A percentile compares a stretch with the other conserved stretches of the same genome.
These are phyloP conservation scores for Clonostachys rhizophaga DNA, from an alignment of 2,329 filamentous ascomycete genomes.

Conservation along the genomic window DNA sequence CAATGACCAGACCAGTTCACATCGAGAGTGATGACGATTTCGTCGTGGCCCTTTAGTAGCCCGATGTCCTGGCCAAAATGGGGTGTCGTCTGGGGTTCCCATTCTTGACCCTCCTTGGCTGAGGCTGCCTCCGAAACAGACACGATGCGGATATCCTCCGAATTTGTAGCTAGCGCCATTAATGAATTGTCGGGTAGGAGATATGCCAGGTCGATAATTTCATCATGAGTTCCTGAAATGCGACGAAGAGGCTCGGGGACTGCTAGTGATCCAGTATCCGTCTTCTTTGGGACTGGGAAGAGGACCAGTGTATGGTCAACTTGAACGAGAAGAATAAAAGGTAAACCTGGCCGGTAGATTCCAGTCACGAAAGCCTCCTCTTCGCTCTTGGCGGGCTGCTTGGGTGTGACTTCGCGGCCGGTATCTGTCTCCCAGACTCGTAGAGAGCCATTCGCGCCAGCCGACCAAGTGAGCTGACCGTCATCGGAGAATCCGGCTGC, in stretches of 20 bases:
- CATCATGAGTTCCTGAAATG: constrained; percentile 95
- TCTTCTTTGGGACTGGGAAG: constrained; percentile 47
- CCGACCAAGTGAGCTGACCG: constrained; percentile 73
- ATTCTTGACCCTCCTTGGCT: constrained; percentile 9
- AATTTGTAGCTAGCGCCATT: constrained; percentile 89
- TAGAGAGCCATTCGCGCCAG: constrained; percentile 76
- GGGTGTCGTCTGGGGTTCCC: constrained; percentile 21
- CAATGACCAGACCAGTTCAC: constrained; percentile 96
- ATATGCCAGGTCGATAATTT: constrained; percentile 92
- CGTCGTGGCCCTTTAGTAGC: constrained; percentile 82
- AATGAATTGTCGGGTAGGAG: constrained; percentile 75
- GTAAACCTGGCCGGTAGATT: constrained; percentile 59
- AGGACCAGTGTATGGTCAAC: constrained; percentile 84
- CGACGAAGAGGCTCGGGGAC: constrained; percentile 57
- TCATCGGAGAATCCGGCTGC: constrained; percentile 72
- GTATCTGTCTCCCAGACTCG: constrained; percentile 78
- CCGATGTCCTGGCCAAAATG: constrained; percentile 91
- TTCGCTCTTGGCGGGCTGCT: constrained; percentile 59
- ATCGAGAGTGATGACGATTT: constrained; percentile 93
- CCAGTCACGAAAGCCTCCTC: constrained; percentile 67
- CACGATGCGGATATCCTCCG: constrained; percentile 86
- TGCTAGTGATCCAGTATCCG: constrained; percentile 23
- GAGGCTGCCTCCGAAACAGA: constrained; percentile 50
- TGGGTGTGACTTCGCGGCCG: constrained; percentile 73
- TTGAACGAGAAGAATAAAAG: constrained; percentile 77